Base-by-base conservation (phyloP, 2,329 filamentous ascomycete genomes). In the Fusarium verticillioides region DNA sequence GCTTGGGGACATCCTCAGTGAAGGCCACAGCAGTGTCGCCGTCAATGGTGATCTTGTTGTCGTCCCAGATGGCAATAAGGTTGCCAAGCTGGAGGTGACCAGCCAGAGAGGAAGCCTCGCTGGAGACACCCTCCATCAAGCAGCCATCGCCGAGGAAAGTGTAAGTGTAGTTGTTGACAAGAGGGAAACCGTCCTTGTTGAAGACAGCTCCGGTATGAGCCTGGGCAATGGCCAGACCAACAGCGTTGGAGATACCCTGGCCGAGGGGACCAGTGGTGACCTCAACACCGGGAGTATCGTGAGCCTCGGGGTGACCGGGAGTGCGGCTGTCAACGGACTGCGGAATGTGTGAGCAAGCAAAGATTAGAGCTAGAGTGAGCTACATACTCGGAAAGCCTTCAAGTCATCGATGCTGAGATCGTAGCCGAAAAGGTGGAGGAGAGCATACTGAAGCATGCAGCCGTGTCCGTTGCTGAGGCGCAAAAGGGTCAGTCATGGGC, bases 371-470 rank as follows among this genome's bases (percentile, higher is more conserved):
- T 36, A 26, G 28, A 52, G 39, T 34, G 39, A 18, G 23, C 42
- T n/a, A 88, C 94, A 84, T 91, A 97, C 95, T 85, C 96, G 93
- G 94, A 99, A 99, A 79, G 88, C 86, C 91, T 98, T 99, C 79
- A 99, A 85, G 86, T 98, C 96, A 81, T 99, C 94, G 72, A 99
- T 88, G 81, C 90, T 90, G 78, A 99, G 79, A 74, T 86, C 90
- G 84, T 97, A 99, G 84, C 96, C 96, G 85, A 95, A 97, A 64
- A 99, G 89, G 88, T 99, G 96, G 80, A 99, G 93, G 78, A 99
- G 90, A 81, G 96, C 93, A 92, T 99, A 99, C 85, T 98, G 96
- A 70, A 99, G 94, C 95, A 99, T 97, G 91, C 96, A 99, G 79
- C 93, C 96, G 87, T 99, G 96, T 79, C 96, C 96, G 89, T 99